These are phyloP conservation scores for Pugionium cornutum DNA, from an alignment of 345 rosid genomes.

Conservation along the genomic window DNA sequence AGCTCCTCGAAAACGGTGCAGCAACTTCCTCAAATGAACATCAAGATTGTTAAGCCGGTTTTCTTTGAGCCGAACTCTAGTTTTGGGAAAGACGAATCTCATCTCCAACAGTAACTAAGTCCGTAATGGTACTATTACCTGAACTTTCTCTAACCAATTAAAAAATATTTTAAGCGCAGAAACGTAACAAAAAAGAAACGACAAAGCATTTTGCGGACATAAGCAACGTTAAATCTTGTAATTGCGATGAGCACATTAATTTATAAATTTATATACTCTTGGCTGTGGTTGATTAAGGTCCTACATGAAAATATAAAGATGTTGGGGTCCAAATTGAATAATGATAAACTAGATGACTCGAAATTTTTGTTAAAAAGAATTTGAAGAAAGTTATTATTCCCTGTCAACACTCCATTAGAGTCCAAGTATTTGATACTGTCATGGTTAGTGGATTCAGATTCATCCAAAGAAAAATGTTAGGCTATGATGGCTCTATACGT, in stretches of 20 bases:
- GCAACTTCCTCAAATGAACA: no score
- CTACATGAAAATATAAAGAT: conserved; percentile 25
- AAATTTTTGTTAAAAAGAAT: conserved; percentile 15
- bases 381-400: conserved; percentile 33
- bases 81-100: no score
- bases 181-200: conserved; percentile 16
- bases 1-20: no score
- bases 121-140: neutral
- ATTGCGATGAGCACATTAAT: conserved; percentile 26
- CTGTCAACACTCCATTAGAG: conserved; percentile 27
- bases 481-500: conserved; percentile 32
- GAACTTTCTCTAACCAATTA: conserved; percentile 20
- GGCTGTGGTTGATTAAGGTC: conserved; percentile 36
- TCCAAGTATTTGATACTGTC: conserved; percentile 42
- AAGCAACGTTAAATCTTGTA: conserved; percentile 35
- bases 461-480: conserved; percentile 40
- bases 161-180: conserved; percentile 29
- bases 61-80: no score
- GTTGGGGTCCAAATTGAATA: conserved; percentile 30
- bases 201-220: conserved; percentile 37
- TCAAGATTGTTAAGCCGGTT: no score
- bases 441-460: conserved; percentile 34
- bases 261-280: conserved; percentile 27
- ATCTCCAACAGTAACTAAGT: no score
- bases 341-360: conserved; percentile 38